Base-by-base conservation (phyloP, 1,139 yeast species). In the Yamadazyma aaseri region DNA sequence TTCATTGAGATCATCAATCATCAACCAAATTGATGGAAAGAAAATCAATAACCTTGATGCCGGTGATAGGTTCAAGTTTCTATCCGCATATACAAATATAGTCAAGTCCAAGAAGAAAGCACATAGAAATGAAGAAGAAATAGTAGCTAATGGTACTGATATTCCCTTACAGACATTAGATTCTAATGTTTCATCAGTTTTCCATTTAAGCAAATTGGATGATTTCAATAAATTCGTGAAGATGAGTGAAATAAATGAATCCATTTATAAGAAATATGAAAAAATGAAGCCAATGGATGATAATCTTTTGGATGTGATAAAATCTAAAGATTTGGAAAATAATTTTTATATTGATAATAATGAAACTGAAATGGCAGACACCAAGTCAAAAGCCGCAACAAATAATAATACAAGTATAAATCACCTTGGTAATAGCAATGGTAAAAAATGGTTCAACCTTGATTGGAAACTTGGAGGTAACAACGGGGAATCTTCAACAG, bases 161-260 rank as follows among this genome's bases (percentile, higher is more conserved):
- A 58, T 61, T 9, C 63, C 64, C 1, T 39, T 61, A 24, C 60
- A 60, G 33, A 32, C 49, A 0, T 26, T 60, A 33, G 29, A 40
- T 7, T 42, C 58, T 3, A 35, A 36, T 16, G 28, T 36, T 26
- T 49, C 47, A n/a, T 65, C 72, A 0, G 50, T 64, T 1, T 66
- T 69, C 40, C 53, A 53, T 4, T 47, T 68, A n/a, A 58, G 70
- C 1, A 41, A 53, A 10, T 43, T 68, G 25, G 67, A 65, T 38
- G 75, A 69, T 43, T 69, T 59, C 46, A 50, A 48, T 31, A 54
- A 46, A 34, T 69, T 59, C 40, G 57, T 65, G 7, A 60, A 58
- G 36, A 62, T 63, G 50, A 58, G 70, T 4, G 61, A 62, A 31
- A 36, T 68, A 15, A 62, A 68, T 40, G 68, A 68, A 31, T 31